Percentiles rank a stretch among this genome's conserved stretches.
Evolutionary conservation across 169 alveolate species (phyloP).

Genomic region (Besnoitia besnoiti): DNA sequence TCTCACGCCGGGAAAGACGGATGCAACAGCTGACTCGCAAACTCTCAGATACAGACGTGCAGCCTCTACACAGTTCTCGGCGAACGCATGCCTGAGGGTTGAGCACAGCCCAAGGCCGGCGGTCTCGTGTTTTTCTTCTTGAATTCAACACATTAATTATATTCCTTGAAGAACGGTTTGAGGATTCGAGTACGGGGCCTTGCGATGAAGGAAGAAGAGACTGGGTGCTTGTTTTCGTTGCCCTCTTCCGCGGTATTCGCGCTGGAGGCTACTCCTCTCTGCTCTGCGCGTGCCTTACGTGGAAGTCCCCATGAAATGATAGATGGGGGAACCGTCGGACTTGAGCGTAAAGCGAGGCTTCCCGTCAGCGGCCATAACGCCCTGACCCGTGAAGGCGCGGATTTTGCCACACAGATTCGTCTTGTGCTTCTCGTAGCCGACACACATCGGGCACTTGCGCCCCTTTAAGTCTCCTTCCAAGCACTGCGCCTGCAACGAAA

Average conservation of each 20-base stretch:
- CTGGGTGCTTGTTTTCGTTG: neutral
- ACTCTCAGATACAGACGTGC: no score
- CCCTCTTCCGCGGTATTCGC: neutral
- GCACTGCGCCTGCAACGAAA: conserved; percentile 64
- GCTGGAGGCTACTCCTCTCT: neutral
- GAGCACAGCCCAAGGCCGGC: no score
- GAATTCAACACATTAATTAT: no score
- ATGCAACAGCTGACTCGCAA: no score
- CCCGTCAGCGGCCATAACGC: conserved; percentile 87
- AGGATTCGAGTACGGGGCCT: no score
- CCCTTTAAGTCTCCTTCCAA: conserved; percentile 42
- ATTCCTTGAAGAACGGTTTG: no score
- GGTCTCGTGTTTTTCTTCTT: no score
- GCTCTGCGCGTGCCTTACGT: conserved; percentile 37
- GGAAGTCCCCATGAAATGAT: conserved; percentile 88
- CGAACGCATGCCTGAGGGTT: no score
- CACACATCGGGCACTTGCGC: conserved; percentile 55
- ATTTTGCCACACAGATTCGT: conserved; percentile 82
- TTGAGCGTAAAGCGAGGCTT: conserved; percentile 81
- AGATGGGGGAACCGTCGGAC: conserved; percentile 80
- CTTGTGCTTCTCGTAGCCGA: conserved; percentile 51
- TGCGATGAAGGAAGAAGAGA: neutral
- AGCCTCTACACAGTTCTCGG: no score
- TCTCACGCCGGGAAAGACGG: no score
- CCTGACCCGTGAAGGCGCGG: conserved; percentile 81